phyloP scores from a whole-genome alignment of 768 basidiomycete species.

The Suillus decipiens region DNA sequence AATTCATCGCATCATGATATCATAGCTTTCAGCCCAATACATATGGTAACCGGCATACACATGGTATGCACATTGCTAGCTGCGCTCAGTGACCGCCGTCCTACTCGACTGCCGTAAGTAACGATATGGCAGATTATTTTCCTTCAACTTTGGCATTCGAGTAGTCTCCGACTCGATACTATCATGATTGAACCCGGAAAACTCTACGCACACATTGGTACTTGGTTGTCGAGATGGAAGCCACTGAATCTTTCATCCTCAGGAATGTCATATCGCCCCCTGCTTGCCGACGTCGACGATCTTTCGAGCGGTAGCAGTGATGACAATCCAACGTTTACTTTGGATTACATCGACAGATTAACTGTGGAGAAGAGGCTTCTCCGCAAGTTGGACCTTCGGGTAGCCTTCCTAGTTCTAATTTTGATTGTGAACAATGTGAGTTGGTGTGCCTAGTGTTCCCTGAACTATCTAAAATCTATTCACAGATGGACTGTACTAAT shows the following conservation, averaged over 20 bases:
- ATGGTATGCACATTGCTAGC: too few species aligned
- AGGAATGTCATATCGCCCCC: neutral
- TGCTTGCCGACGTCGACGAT: neutral
- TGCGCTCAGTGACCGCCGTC: too few species aligned
- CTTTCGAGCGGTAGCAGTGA: neutral
- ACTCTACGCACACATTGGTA: too few species aligned
- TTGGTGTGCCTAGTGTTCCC: slow-evolving; percentile 2
- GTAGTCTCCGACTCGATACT: too few species aligned
- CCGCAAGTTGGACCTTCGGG: slow-evolving; percentile 43
- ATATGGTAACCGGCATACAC: too few species aligned
- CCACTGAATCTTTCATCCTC: neutral
- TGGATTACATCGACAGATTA: slow-evolving; percentile 23
- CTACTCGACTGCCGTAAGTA: too few species aligned
- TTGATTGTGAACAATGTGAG: slow-evolving; percentile 50
- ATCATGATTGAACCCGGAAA: too few species aligned
- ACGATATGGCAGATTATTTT: too few species aligned
- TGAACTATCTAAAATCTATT: slow-evolving; percentile 7
- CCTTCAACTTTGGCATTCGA: too few species aligned
- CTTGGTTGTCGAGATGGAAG: too few species aligned
- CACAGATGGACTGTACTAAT: slow-evolving; percentile 68
- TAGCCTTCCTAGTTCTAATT: slow-evolving; percentile 45
- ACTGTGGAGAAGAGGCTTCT: slow-evolving; percentile 47
- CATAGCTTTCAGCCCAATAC: too few species aligned
- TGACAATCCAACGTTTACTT: neutral
- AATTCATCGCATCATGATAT: too few species aligned